phyloP scores from a whole-genome alignment of 2,329 filamentous ascomycete species.

The Phoma sp. region DNA sequence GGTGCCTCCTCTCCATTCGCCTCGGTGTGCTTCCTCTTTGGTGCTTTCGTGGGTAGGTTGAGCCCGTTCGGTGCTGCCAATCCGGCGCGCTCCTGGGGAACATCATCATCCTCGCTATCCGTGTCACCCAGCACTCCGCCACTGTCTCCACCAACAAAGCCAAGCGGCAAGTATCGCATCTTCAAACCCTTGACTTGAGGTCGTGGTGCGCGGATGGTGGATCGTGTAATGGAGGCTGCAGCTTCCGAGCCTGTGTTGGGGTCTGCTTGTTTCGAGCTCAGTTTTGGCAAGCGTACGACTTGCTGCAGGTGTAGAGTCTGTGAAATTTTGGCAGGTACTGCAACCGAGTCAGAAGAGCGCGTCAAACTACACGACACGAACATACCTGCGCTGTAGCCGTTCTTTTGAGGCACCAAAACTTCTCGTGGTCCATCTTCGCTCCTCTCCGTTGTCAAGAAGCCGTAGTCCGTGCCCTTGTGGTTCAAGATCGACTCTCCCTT shows the following conservation, averaged over 20 bases:
- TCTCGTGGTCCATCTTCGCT: conserved; percentile 62
- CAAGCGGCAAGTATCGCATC: conserved; percentile 71
- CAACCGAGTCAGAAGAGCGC: conserved; percentile 13
- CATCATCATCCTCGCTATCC: conserved; percentile 51
- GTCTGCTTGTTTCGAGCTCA: conserved; percentile 50
- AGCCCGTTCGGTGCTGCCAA: conserved; percentile 32
- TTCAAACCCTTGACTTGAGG: conserved; percentile 72
- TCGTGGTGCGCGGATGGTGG: conserved; percentile 61
- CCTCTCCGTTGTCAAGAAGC: conserved; percentile 59
- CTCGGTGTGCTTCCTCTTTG: conserved; percentile 49
- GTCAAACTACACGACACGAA: conserved; percentile 8
- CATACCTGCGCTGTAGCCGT: conserved; percentile 64
- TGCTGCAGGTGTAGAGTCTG: conserved; percentile 71
- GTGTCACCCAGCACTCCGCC: conserved; percentile 52
- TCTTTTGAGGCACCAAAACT: conserved; percentile 65
- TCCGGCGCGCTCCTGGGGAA: conserved; percentile 37
- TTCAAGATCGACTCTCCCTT: conserved; percentile 63
- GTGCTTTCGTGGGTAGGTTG: conserved; percentile 28
- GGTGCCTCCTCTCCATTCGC: conserved; percentile 40
- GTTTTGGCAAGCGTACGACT: conserved; percentile 61
- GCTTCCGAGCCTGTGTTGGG: conserved; percentile 49
- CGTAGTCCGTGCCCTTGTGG: conserved; percentile 69
- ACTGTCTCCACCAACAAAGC: conserved; percentile 55
- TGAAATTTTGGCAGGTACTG: conserved; percentile 52
- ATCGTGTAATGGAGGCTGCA: conserved; percentile 53